phyloP scores from a whole-genome alignment of 768 basidiomycete species.

The Boletus barrowsii region DNA sequence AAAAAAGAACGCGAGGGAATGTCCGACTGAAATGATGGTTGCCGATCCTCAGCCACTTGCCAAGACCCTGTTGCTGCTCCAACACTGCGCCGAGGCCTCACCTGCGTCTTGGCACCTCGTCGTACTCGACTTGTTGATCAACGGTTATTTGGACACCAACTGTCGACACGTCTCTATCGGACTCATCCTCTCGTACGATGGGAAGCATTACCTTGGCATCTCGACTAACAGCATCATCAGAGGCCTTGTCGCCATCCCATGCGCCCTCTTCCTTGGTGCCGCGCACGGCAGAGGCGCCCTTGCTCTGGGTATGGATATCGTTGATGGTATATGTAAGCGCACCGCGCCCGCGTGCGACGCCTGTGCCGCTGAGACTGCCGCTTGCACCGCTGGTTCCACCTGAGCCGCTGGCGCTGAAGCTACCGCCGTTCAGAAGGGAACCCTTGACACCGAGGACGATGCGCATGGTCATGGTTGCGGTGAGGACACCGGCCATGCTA shows the following conservation, averaged over 20 bases:
- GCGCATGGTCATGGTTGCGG: constrained; percentile 84
- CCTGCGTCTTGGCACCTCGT: constrained; percentile 24
- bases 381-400: constrained; percentile 46
- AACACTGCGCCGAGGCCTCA: neutral
- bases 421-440: constrained; percentile 66
- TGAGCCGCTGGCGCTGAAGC: constrained; percentile 56
- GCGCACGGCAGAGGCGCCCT: constrained; percentile 45
- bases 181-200: constrained; percentile 31
- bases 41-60: too few species aligned
- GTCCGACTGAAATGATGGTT: neutral
- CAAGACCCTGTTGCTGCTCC: neutral
- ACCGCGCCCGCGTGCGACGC: constrained; percentile 26
- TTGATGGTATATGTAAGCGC: constrained; percentile 39
- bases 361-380: constrained; percentile 34
- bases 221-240: constrained; percentile 36
- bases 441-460: constrained; percentile 83
- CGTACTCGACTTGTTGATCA: constrained; percentile 54
- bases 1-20: neutral
- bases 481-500: constrained; percentile 83
- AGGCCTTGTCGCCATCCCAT: constrained; percentile 38
- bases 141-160: constrained; percentile 60
- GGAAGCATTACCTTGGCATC: constrained; percentile 36
- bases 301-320: constrained; percentile 51
- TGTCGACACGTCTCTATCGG: constrained; percentile 16
- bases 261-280: constrained; percentile 38